These are phyloP conservation scores for Diaporthe vexans DNA, from an alignment of 2,329 filamentous ascomycete species.

Conservation along the genomic window DNA sequence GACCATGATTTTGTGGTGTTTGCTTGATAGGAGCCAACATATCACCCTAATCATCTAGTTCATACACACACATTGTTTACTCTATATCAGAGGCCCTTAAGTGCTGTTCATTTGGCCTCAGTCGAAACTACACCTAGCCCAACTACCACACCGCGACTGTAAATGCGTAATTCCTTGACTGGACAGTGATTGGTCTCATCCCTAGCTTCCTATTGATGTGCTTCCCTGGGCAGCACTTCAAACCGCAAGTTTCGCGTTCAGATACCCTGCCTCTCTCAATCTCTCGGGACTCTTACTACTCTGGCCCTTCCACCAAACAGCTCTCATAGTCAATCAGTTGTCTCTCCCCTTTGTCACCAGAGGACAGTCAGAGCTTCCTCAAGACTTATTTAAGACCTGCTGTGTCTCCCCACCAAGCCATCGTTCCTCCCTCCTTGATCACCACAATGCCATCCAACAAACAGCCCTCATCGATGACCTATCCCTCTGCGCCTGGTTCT, in stretches of 20 bases:
- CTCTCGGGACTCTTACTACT: not conserved
- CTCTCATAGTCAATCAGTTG: not conserved
- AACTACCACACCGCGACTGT: not conserved
- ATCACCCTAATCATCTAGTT: not conserved
- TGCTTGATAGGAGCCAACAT: not conserved
- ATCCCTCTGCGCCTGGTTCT: conserved; percentile 31
- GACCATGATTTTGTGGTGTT: not conserved
- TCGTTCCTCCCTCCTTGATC: not conserved
- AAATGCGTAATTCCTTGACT: not conserved
- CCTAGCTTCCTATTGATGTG: too few relatives aligned
- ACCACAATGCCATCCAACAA: conserved; percentile 20
- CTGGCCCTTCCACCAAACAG: not conserved
- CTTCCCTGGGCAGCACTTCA: not conserved
- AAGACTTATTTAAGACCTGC: not conserved
- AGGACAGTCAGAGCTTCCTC: not conserved
- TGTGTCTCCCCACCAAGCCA: not conserved
- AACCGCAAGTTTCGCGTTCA: too few relatives aligned
- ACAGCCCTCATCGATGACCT: not conserved
- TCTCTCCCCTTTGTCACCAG: not conserved
- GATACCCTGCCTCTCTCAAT: not conserved
- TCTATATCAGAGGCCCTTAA: not conserved
- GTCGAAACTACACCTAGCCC: not conserved
- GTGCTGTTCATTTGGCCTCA: not conserved
- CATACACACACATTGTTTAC: not conserved
- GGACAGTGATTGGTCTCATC: not conserved